These are phyloP conservation scores for Aspergillus cejpii DNA, from an alignment of 2,329 filamentous ascomycete species.

Conservation along the genomic window DNA sequence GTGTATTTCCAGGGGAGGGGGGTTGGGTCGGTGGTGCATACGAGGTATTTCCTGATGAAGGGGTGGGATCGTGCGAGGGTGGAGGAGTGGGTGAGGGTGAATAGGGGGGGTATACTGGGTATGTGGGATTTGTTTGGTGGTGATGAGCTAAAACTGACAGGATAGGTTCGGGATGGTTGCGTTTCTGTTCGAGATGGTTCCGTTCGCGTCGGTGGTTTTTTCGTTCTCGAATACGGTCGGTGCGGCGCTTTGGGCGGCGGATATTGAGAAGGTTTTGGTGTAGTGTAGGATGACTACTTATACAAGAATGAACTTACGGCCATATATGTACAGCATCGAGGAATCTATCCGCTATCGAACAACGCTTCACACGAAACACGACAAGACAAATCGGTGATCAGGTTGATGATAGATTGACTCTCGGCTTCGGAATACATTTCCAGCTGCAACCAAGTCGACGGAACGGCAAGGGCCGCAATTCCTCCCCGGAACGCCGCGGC, in stretches of 20 bases:
- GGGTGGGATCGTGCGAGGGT: constrained; percentile 64
- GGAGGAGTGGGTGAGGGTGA: constrained; percentile 62
- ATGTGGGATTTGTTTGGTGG: constrained; percentile 29
- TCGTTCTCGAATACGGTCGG: constrained; percentile 88
- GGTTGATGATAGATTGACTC: background rate
- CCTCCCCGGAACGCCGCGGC: constrained; percentile 26
- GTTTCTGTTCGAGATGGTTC: constrained; percentile 76
- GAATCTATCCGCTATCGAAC: background rate
- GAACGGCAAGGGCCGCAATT: constrained; percentile 37
- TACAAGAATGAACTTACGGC: too few relatives aligned
- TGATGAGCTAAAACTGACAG: constrained; percentile 7
- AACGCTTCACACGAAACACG: background rate
- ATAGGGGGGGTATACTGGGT: constrained; percentile 74
- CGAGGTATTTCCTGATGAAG: constrained; percentile 86
- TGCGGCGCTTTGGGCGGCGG: constrained; percentile 88
- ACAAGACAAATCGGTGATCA: background rate
- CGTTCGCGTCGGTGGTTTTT: constrained; percentile 74
- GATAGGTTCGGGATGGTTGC: constrained; percentile 63
- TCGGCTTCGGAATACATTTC: constrained; percentile 28
- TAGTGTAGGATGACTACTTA: constrained; percentile 21
- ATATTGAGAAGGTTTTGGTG: constrained; percentile 67
- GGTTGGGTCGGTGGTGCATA: constrained; percentile 49
- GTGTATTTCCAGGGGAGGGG: constrained; percentile 64
- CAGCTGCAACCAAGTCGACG: constrained; percentile 38
- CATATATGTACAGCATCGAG: too few relatives aligned